Percentiles rank a stretch among this genome's conserved stretches.
Evolutionary conservation across 441 rosid species (phyloP).

Genomic region (Kokia cookei): DNA sequence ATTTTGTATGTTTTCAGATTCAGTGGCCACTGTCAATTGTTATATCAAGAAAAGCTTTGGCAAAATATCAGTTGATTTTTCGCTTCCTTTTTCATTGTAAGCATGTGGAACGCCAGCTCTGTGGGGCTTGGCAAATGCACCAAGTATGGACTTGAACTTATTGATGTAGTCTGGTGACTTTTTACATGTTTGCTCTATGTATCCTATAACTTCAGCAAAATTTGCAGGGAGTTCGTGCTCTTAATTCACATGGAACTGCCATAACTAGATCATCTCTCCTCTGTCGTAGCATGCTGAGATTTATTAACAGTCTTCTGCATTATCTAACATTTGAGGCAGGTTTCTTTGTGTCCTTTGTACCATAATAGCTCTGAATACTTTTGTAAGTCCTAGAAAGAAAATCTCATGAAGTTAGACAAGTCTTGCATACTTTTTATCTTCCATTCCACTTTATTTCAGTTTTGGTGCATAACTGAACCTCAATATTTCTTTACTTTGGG

Average conservation of each 20-base stretch:
- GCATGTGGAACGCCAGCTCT: slow-evolving; percentile 94
- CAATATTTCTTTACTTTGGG: neutral
- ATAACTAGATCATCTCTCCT: slow-evolving; percentile 85
- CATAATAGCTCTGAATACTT: neutral
- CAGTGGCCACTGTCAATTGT: slow-evolving; percentile 95
- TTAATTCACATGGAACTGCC: slow-evolving; percentile 69
- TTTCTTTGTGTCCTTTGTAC: slow-evolving; percentile 18
- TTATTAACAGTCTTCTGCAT: slow-evolving; percentile 89
- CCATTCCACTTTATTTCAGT: neutral
- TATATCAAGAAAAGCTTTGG: slow-evolving; percentile 80
- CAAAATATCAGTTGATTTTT: slow-evolving; percentile 88
- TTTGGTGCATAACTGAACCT: neutral
- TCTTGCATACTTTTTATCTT: neutral
- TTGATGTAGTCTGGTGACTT: neutral
- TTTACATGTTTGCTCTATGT: slow-evolving; percentile 11
- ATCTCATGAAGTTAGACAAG: neutral
- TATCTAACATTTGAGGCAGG: slow-evolving; percentile 95
- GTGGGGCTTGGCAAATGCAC: slow-evolving; percentile 97
- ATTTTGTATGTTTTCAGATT: slow-evolving; percentile 50
- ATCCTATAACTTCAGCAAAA: slow-evolving; percentile 14
- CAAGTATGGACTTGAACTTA: slow-evolving; percentile 51
- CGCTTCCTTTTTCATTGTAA: slow-evolving; percentile 91
- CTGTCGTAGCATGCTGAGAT: slow-evolving; percentile 96
- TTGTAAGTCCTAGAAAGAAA: neutral
- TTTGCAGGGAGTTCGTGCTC: slow-evolving; percentile 77